phyloP scores from a whole-genome alignment of 805 yeast genomes.

The Hanseniaspora lachancei region DNA sequence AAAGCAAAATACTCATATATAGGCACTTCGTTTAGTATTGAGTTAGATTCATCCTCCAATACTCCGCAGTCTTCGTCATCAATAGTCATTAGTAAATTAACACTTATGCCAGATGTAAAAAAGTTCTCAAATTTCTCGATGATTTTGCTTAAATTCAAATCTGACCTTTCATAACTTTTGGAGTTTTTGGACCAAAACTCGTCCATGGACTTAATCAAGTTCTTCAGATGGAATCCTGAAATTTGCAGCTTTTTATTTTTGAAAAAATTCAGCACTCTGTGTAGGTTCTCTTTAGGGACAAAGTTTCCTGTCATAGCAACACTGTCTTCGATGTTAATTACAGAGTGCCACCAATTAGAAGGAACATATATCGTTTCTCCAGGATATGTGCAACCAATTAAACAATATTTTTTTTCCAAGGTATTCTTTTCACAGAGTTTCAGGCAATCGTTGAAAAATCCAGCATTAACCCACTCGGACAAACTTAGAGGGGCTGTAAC shows the following conservation, averaged over 20 bases:
- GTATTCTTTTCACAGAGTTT: conserved; percentile 34
- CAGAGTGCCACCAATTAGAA: conserved; percentile 96
- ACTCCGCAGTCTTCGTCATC: conserved; percentile 58
- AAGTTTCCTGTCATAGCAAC: conserved; percentile 84
- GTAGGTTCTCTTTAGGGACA: conserved; percentile 53
- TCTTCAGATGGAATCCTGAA: conserved; percentile 60
- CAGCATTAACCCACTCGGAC: conserved; percentile 81
- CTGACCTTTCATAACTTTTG: conserved; percentile 15
- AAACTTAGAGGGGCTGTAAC: conserved; percentile 86
- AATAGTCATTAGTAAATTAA: conserved; percentile 16
- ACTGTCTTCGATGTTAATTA: conserved; percentile 70
- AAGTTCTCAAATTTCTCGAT: conserved; percentile 25
- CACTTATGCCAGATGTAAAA: neutral
- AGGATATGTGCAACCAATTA: conserved; percentile 61
- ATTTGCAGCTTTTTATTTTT: conserved; percentile 56
- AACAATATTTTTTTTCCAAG: conserved; percentile 28
- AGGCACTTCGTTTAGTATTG: conserved; percentile 33
- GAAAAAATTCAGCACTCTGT: conserved; percentile 54
- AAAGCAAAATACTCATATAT: conserved; percentile 48
- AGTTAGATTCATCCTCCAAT: conserved; percentile 22
- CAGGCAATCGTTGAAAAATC: conserved; percentile 60
- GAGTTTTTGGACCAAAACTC: conserved; percentile 14
- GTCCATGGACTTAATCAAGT: conserved; percentile 31
- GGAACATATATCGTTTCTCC: conserved; percentile 86
- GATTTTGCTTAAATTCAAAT: conserved; percentile 18